These are phyloP conservation scores for Tricholoma furcatifolium DNA, from an alignment of 768 basidiomycete species.

Conservation along the genomic window DNA sequence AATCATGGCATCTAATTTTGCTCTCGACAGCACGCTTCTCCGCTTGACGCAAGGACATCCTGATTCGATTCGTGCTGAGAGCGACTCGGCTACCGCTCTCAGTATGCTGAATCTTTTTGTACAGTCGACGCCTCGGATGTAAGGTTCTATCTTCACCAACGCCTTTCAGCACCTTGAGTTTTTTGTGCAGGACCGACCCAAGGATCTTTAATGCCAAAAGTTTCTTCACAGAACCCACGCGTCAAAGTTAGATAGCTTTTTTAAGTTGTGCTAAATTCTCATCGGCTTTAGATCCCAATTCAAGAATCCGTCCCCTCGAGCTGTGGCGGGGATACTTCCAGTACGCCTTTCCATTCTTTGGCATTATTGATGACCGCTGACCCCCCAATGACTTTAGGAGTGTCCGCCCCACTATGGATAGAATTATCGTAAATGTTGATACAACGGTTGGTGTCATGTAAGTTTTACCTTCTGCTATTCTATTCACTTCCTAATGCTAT, in stretches of 20 bases:
- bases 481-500: background rate
- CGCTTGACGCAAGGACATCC: conserved; percentile 15
- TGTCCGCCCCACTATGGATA: conserved; percentile 36
- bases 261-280: background rate
- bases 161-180: background rate
- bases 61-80: conserved; percentile 13
- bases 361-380: background rate
- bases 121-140: conserved; percentile 30
- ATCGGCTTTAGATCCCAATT: conserved; percentile 10
- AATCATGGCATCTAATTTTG: background rate
- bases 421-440: conserved; percentile 42
- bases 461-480: conserved; percentile 1
- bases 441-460: conserved; percentile 41
- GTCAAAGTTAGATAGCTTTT: conserved; percentile 11
- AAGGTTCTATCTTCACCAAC: background rate
- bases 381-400: conserved; percentile 26
- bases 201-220: conserved; percentile 23
- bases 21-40: conserved; percentile 9
- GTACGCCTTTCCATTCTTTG: conserved; percentile 21
- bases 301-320: conserved; percentile 29
- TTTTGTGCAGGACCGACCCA: conserved; percentile 16
- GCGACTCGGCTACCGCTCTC: conserved; percentile 20
- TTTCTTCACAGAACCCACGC: conserved; percentile 20
- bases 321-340: conserved; percentile 44
- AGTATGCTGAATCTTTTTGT: conserved; percentile 35